Conservation (phyloP, 2,329 filamentous ascomycete species). For the Fusarium sacchari region DNA sequence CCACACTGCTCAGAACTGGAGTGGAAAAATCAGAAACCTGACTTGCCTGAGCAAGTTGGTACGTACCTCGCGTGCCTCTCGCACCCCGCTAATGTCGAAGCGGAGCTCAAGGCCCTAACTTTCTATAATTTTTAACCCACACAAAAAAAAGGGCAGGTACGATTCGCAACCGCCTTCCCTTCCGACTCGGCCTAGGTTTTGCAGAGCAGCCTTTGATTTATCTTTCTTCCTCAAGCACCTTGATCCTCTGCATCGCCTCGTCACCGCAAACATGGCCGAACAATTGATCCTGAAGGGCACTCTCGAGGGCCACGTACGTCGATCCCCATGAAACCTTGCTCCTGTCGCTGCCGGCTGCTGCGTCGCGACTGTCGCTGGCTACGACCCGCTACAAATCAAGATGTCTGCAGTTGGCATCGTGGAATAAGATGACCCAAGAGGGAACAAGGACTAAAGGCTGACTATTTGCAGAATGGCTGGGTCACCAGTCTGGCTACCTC, state of each 20-base stretch:
- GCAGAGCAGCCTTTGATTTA: slow-evolving; percentile 46
- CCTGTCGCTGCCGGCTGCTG: slow-evolving; percentile 27
- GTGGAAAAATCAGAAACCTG: neutral
- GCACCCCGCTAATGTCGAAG: slow-evolving; percentile 24
- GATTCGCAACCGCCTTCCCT: slow-evolving; percentile 49
- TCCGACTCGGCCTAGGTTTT: slow-evolving; percentile 45
- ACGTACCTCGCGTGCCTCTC: slow-evolving; percentile 7
- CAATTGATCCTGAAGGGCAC: slow-evolving; percentile 96
- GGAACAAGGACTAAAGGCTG: slow-evolving; percentile 38
- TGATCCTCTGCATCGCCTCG: slow-evolving; percentile 53
- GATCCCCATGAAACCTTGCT: slow-evolving; percentile 33
- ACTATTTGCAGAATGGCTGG: slow-evolving; percentile 80
- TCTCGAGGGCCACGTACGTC: slow-evolving; percentile 92
- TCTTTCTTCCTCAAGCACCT: slow-evolving; percentile 51
- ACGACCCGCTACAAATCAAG: slow-evolving; percentile 25
- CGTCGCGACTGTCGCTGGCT: slow-evolving; percentile 29
- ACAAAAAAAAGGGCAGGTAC: slow-evolving; percentile 57
- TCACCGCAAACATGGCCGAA: slow-evolving; percentile 78
- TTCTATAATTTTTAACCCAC: slow-evolving; percentile 57
- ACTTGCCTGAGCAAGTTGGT: neutral
- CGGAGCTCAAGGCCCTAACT: slow-evolving; percentile 55
- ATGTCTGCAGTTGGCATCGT: slow-evolving; percentile 19
- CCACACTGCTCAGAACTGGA: neutral
- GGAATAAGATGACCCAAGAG: slow-evolving; percentile 5
- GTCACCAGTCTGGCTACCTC: slow-evolving; percentile 98